These are phyloP conservation scores for Circinella minor DNA, from an alignment of 371 early-diverging fungal genomes.

Conservation along the genomic window DNA sequence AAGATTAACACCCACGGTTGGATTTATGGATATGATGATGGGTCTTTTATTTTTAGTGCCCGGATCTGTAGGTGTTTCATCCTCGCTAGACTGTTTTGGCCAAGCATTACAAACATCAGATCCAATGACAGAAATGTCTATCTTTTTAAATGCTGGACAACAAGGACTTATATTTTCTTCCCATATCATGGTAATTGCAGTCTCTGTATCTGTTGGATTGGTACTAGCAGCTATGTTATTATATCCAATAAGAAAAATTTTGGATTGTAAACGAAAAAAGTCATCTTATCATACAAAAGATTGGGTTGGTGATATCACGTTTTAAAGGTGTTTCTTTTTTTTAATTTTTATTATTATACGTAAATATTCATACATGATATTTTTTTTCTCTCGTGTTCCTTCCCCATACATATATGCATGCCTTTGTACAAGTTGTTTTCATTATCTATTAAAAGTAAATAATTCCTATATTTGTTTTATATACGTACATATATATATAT, in stretches of 20 bases:
- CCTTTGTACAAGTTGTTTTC: no score
- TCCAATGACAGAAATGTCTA: constrained; percentile 31
- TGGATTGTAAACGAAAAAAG: constrained; percentile 25
- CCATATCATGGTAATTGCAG: constrained; percentile 46
- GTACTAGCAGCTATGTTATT: constrained; percentile 33
- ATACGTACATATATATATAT: no score
- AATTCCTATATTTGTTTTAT: no score
- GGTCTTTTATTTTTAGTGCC: constrained; percentile 39
- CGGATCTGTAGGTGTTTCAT: constrained; percentile 39
- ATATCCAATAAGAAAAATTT: constrained; percentile 35
- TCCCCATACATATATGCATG: no score
- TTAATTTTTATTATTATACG: no score
- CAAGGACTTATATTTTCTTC: constrained; percentile 40
- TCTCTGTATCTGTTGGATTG: constrained; percentile 35
- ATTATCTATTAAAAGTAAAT: no score
- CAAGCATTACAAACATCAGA: constrained; percentile 20
- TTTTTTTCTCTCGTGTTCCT: no score
- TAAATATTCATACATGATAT: no score
- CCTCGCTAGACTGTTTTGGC: constrained; percentile 29
- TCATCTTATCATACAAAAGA: constrained; percentile 28
- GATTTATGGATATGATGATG: constrained; percentile 43
- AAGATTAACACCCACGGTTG: constrained; percentile 29
- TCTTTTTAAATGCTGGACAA: constrained; percentile 38
- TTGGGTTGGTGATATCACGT: constrained; percentile 42
- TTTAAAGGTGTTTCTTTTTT: constrained; percentile 17